Base-by-base conservation (phyloP, 2,329 filamentous ascomycete species). In the Pseudocercospora macadamiae region DNA sequence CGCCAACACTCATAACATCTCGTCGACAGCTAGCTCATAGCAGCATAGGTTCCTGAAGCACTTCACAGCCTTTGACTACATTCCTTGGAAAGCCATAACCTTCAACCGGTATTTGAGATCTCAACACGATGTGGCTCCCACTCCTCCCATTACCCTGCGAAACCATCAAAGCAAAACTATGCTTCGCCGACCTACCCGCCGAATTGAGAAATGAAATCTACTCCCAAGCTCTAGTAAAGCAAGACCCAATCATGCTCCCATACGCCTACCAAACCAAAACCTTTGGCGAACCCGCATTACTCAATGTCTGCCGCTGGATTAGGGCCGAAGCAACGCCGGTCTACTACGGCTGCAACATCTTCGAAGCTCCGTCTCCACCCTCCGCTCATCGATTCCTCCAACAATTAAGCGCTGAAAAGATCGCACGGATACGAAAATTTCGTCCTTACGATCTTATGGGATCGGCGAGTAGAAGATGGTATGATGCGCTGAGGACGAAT, bases 321-420 rank as follows among this genome's bases (percentile, higher is more conserved):
- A 62, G 62, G 51, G 47, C 49, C 28, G 64, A 66, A 60, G 64
- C 62, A 19, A 54, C 57, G 2, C 57, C 64, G 5, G 60, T 66
- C 42, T 66, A 58, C 64, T 66, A 63, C 45, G 62, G 60, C 49
- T 51, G 55, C 58, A 66, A 66, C 52, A 61, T 34, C 9, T 66
- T 66, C 62, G 51, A 55, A 21, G 61, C 61, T 3, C 62, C 62
- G 7, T 57, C 51, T 2, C 62, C 60, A 18, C 57, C 60, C 1
- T 55, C 62, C 2, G 62, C 62, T 34, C 57, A 64, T n/a, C 37
- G 37, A 36, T 64, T 62, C 42, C 49, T 64, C 2, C 44, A 58
- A 26, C 48, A 49, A 7, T 37, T 63, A 10, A 48, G 49, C n/a
- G n/a, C 44, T 1, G 54, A 51, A 8, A 62, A 60, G 12, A 59